Evolutionary conservation across 768 basidiomycete species (phyloP), one percentile per base, ranked within the genome.

Genomic region (Pisolithus microcarpus): DNA sequence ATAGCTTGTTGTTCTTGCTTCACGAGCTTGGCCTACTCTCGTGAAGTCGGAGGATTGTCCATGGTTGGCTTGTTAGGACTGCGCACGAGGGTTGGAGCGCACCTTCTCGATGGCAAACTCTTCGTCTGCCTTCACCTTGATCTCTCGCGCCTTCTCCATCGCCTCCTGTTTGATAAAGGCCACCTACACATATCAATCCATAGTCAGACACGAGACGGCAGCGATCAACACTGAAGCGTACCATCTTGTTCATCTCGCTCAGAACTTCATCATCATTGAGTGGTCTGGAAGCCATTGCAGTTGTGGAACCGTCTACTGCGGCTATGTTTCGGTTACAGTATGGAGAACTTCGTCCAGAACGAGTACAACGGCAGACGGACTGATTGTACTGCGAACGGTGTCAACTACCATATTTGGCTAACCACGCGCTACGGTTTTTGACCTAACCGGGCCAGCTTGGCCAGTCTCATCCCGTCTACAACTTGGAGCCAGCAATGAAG

Each of bases 41-140:
- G 45, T 18, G 28, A 24, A 46, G 26, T 34, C 34, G 13, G 5
- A 34, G 13, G 7, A 47, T 39, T 28, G 44, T 16, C 38, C 26
- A 48, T 16, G 36, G 19, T 21, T 11, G 7, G 21, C 19, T 48
- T 37, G 21, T 40, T n/a, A 36, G 48, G 11, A 44, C 9, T 30
- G 30, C 30, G 31, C 18, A 38, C 24, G 23, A 13, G 23, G 45
- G 43, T 30, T n/a, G 42, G 7, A 5, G 45, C 53, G 38, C 24
- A 84, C 94, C 81, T 99, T 99, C 69, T 99, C 96, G 58, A 99
- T 98, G 18, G 95, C 88, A 65, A 98, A 98, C 72, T 99, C 95
- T 68, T 98, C 94, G 55, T 99, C 93, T 0, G 96, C 95, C 69
- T 99, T 99, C 53, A 97, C 91, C 56, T 80, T 85, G 54, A 99